These are phyloP conservation scores for Podospora fimiseda DNA, from an alignment of 495 filamentous ascomycete species.

Conservation along the genomic window DNA sequence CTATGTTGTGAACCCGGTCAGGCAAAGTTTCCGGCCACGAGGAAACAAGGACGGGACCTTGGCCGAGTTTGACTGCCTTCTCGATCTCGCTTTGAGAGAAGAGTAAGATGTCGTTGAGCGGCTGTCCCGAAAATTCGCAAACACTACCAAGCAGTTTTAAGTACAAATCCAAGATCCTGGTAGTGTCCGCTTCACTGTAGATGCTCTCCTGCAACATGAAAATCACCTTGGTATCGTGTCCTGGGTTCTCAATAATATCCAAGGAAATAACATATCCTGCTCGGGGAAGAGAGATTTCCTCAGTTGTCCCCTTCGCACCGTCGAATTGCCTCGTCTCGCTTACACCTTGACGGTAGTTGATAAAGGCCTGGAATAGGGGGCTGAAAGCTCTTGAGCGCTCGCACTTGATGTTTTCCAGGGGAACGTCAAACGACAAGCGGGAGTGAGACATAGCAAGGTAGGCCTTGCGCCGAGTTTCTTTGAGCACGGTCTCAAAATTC, in stretches of 20 bases:
- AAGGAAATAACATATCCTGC: slow-evolving; percentile 22
- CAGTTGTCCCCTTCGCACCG: slow-evolving; percentile 5
- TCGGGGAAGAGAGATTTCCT: not conserved
- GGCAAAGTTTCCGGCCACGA: not conserved
- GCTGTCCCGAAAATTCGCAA: not conserved
- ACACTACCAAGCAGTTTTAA: slow-evolving; percentile 10
- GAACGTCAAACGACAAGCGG: slow-evolving; percentile 26
- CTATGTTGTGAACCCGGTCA: not conserved
- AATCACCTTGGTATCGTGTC: slow-evolving; percentile 7
- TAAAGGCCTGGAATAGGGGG: slow-evolving; percentile 33
- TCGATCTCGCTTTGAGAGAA: no score
- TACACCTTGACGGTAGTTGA: slow-evolving; percentile 29
- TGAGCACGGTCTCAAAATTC: slow-evolving; percentile 11
- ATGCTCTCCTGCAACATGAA: slow-evolving; percentile 13
- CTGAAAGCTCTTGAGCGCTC: slow-evolving; percentile 13
- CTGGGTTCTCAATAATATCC: slow-evolving; percentile 18
- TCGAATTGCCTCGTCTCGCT: slow-evolving; percentile 5
- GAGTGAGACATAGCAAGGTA: slow-evolving; percentile 21
- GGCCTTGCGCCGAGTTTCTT: slow-evolving; percentile 4
- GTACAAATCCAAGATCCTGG: not conserved
- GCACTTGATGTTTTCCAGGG: slow-evolving; percentile 31
- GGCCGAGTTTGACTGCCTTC: not conserved
- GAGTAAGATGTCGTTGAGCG: not conserved
- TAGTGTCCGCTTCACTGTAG: slow-evolving; percentile 10
- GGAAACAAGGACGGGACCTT: not conserved